Evolutionary conservation across 108 stramenopile genomes (phyloP), one percentile per base, ranked within the genome.

Genomic region (Craspedostauros australis): DNA sequence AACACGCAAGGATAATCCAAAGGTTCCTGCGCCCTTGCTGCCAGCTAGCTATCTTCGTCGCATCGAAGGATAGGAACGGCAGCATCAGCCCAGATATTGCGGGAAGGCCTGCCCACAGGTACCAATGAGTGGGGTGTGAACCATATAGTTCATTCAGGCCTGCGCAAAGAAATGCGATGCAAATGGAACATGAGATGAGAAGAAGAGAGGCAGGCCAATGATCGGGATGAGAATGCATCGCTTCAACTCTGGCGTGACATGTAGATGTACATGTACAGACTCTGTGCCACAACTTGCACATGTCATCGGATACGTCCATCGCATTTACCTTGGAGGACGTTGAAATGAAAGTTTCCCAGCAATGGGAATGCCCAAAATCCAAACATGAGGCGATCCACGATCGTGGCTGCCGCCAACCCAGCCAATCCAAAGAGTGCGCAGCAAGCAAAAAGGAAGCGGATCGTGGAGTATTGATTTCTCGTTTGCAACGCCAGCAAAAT

Each of bases 311-410:
- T 5, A 22, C 28, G 41, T 23, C 12, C 3, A 12, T 11, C 15
- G 2, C 73, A n/a, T n/a, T 32, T 54, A 77, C 75, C 79, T 52
- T 68, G 69, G 23, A 87, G 15, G 8, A 80, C 87, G 64, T 93
- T 93, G 79, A 93, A 93, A 58, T 88, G 80, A 56, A 88, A 64
- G 46, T 78, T 93, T 16, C 84, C 87, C 38, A 93, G 54, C 34
- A 87, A 71, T 14, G 91, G 91, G 4, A 88, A 60, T 2, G 85
- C 76, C 82, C 82, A 83, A 62, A 93, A 85, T 37, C 87, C 91
- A 44, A 78, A 93, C 56, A 87, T 60, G 28, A 45, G 38, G 38
- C 82, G 71, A 77, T 93, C 91, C 22, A 87, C 46, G 15, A 75
- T 27, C 15, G 76, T 57, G 16, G 80, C 75, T 16, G 66, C 4